Evolutionary conservation across 768 basidiomycete species (phyloP), one percentile per base, ranked within the genome.

Genomic region (Lentinus tigrinus): DNA sequence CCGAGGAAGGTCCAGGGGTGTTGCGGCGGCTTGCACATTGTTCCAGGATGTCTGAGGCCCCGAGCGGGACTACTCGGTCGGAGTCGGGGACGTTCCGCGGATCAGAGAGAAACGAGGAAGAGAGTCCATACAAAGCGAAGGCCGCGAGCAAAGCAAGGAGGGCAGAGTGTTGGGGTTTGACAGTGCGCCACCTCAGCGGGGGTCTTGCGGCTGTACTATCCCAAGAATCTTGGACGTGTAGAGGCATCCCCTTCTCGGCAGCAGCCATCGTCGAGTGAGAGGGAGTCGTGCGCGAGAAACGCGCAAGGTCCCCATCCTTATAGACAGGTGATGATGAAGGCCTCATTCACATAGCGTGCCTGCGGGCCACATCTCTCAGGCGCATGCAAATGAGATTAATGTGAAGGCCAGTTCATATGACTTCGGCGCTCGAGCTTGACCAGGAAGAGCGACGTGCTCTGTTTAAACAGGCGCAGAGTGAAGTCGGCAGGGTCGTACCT

Each of bases 21-120:
- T 58, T 58, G 48, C 61, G 67, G 54, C 74, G 48, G 14, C 65
- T 37, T 2, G 72, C 68, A 58, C 77, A 78, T 52, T 65, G 68
- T 50, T 49, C 50, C 19, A 74, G 67, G 23, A 72, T 68, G 26
- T 57, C 57, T 40, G 63, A 52, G 14, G 71, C 71, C 53, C 69
- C 54, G 21, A 63, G 40, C 3, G 68, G 70, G 47, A 13, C 28
- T 36, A 8, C 21, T 17, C 17, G 40, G 17, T 42, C 23, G 21
- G 21, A 43, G 31, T 24, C 26, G 38, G 11, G 56, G 13, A 28
- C 39, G 7, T 6, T 31, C 11, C 31, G 31, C 31, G 31, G 1
- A 31, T 31, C 31, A 31, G 27, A 26, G 21, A 52, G 24, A 19
- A 31, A 27, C 16, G 47, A n/a, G 27, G 52, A 21, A 27, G 27